Conservation (phyloP, 257 asterid genomes). For the Paraleonurus japonicus region DNA sequence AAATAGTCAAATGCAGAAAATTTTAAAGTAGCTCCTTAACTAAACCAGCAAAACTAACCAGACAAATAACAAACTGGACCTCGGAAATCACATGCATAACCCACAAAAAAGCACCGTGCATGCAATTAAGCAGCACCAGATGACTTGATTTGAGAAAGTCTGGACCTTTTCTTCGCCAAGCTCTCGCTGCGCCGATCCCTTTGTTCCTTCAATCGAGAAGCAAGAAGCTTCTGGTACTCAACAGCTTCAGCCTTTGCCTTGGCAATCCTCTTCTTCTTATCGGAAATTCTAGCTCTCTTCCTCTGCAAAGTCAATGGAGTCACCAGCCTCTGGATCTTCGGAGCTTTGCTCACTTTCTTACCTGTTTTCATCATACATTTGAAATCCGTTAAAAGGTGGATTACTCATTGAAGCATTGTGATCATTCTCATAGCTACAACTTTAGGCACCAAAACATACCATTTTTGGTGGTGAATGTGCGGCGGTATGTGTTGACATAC, state of each 20-base stretch:
- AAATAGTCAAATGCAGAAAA: background rate
- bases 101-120: background rate
- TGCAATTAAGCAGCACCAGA: background rate
- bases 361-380: constrained; percentile 35
- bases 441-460: constrained; percentile 30
- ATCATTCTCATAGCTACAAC: background rate
- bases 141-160: constrained; percentile 36
- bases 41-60: constrained; percentile 27
- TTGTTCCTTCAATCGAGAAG: constrained; percentile 72
- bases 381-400: no score
- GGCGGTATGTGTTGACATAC: constrained; percentile 74
- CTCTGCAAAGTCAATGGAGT: constrained; percentile 83
- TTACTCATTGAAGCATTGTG: no score
- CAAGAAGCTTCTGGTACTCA: constrained; percentile 77
- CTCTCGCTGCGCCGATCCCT: constrained; percentile 75
- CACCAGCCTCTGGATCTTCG: constrained; percentile 81
- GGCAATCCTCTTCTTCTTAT: constrained; percentile 71
- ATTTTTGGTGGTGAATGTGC: constrained; percentile 57
- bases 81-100: constrained; percentile 1
- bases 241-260: constrained; percentile 78
- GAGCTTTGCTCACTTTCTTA: constrained; percentile 71
- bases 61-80: background rate
- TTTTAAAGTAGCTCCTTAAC: background rate
- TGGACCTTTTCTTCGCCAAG: constrained; percentile 72
- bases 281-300: constrained; percentile 72